phyloP scores from a whole-genome alignment of 306 rosid genomes.

The Lupinus albus region DNA sequence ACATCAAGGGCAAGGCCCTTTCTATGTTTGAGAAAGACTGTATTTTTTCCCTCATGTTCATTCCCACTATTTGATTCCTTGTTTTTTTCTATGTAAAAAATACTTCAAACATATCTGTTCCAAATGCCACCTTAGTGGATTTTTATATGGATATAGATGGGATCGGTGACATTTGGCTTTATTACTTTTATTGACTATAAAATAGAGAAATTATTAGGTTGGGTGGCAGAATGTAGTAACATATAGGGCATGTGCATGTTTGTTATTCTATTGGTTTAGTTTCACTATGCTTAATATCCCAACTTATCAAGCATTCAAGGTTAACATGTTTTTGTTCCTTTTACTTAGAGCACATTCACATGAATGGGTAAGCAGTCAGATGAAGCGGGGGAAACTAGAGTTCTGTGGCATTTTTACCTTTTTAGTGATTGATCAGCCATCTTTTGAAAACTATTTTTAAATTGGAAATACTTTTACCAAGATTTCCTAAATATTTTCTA shows the following conservation, averaged over 20 bases:
- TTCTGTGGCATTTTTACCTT: not conserved
- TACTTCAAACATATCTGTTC: not conserved
- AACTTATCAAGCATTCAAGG: not conserved
- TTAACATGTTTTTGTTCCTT: not conserved
- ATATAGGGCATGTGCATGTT: not conserved
- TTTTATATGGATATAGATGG: conserved; percentile 4
- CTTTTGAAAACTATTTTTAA: not conserved
- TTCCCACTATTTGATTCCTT: too few relatives aligned
- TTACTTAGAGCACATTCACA: conserved; percentile 18
- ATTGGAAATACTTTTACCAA: conserved; percentile 5
- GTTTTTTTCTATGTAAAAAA: too few relatives aligned
- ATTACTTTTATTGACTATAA: conserved; percentile 9
- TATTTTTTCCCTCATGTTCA: too few relatives aligned
- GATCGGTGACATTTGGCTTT: not conserved
- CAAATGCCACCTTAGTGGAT: conserved; percentile 1
- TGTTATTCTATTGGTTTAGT: conserved; percentile 16
- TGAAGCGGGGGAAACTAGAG: not conserved
- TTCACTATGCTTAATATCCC: not conserved
- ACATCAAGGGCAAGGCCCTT: too few relatives aligned
- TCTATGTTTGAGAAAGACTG: too few relatives aligned
- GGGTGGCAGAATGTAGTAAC: conserved; percentile 8
- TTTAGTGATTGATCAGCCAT: not conserved
- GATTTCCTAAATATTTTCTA: not conserved
- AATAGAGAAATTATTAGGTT: not conserved
- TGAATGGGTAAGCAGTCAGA: not conserved